Evolutionary conservation across 2,329 filamentous ascomycete genomes (phyloP).

Genomic region (Lachnellula hyalina): DNA sequence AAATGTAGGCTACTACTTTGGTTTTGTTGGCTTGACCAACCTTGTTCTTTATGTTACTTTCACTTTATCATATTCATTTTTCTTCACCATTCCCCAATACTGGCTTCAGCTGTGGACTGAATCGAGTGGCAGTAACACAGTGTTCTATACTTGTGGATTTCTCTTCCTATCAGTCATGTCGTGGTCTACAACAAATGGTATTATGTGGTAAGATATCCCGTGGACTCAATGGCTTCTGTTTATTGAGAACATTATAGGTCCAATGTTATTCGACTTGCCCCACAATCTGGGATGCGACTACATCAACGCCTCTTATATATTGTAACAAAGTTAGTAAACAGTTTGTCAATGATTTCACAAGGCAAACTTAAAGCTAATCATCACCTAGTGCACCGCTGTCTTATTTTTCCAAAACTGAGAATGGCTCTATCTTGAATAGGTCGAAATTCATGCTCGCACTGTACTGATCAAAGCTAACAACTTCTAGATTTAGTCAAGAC

Average conservation of each 20-base stretch:
- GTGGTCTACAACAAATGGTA: constrained; percentile 34
- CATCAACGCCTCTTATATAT: constrained; percentile 32
- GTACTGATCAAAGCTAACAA: not conserved
- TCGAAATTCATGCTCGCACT: constrained; percentile 8
- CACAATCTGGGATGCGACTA: constrained; percentile 32
- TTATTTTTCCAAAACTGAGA: constrained; percentile 38
- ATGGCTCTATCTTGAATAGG: constrained; percentile 39
- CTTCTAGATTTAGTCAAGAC: constrained; percentile 18
- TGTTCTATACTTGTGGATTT: constrained; percentile 36
- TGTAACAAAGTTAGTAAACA: constrained; percentile 22
- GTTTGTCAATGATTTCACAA: not conserved
- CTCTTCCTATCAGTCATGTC: constrained; percentile 32
- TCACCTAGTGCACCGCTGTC: constrained; percentile 34
- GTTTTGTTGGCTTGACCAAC: constrained; percentile 2
- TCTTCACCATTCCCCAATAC: constrained; percentile 13
- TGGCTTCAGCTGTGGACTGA: constrained; percentile 16
- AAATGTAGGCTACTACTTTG: constrained; percentile 8
- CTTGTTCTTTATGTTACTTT: constrained; percentile 1
- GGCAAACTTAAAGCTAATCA: constrained; percentile 2
- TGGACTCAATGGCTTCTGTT: not conserved
- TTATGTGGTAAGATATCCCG: constrained; percentile 31
- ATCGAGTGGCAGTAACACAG: constrained; percentile 8
- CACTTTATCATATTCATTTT: constrained; percentile 5
- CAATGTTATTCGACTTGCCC: constrained; percentile 32
- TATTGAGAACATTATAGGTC: constrained; percentile 26